A percentile compares a stretch with the other conserved stretches of the same genome.
These are phyloP conservation scores for Marvania coccoides DNA, from an alignment of 139 green algal species.

Conservation along the genomic window DNA sequence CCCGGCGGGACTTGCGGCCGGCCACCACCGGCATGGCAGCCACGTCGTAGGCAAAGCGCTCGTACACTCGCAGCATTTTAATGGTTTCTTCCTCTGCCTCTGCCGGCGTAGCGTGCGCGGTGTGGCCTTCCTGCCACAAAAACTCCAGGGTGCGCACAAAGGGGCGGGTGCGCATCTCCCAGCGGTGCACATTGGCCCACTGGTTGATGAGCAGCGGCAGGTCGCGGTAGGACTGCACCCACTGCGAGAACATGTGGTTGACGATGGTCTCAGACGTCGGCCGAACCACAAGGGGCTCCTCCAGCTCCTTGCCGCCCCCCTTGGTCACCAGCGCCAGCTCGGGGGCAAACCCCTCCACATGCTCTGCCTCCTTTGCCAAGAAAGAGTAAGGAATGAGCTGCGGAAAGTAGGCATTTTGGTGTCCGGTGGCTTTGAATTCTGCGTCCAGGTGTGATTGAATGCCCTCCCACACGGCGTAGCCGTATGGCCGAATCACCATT, in stretches of 20 bases:
- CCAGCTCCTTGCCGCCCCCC: constrained; percentile 92
- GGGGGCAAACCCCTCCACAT: constrained; percentile 98
- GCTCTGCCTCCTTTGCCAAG: constrained; percentile 95
- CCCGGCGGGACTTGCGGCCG: constrained; percentile 83
- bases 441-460: constrained; percentile 39
- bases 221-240: constrained; percentile 84
- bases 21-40: constrained; percentile 91
- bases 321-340: constrained; percentile 97
- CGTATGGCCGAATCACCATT: constrained; percentile 98
- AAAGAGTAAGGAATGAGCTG: constrained; percentile 97
- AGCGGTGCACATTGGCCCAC: constrained; percentile 98
- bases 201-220: constrained; percentile 96
- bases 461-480: constrained; percentile 73
- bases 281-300: constrained; percentile 94
- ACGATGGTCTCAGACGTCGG: constrained; percentile 98
- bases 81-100: constrained; percentile 84
- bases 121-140: constrained; percentile 98
- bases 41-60: constrained; percentile 58
- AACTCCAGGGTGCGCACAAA: constrained; percentile 99
- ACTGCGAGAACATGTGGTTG: constrained; percentile 97
- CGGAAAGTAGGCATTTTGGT: constrained; percentile 95
- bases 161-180: constrained; percentile 97
- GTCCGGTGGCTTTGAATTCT: constrained; percentile 80
- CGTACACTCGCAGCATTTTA: constrained; percentile 68
- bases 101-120: constrained; percentile 88